Evolutionary conservation across 2,329 filamentous ascomycete species (phyloP), one percentile per base, ranked within the genome.

Genomic region (Colletotrichum cuscutae): DNA sequence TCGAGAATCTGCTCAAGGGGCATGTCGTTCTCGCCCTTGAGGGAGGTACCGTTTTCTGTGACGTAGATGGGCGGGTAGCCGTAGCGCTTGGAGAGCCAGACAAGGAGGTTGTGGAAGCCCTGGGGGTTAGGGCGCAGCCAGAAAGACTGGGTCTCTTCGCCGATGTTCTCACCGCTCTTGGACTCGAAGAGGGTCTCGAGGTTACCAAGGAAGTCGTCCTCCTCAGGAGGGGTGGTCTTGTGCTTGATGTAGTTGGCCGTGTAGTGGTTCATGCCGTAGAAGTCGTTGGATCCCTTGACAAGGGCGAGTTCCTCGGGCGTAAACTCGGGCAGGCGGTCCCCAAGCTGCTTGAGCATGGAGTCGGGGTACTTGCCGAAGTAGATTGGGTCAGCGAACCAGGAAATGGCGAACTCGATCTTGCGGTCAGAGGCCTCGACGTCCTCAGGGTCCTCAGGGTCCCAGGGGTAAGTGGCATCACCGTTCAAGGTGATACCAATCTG

Each of bases 191-290:
- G 87, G 2, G 91, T 88, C 77, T 97, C 93, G 46, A 97, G 84
- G 81, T 97, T 93, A 65, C 95, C 95, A 13, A 90, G 84, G 82
- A 90, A 91, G 84, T 97, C 94, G 63, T 93, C 87, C 4, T 85
- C 84, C 1, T 89, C 86, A 0, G 93, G 84, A 60, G 87, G 84
- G 7, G 87, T 88, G 8, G 89, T 87, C 79, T 90, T 90, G 84
- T 95, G 92, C 81, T 91, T 92, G 84, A 97, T 91, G 84, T 94
- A 97, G 87, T 97, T 94, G 79, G 94, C 93, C 63, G 94, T 95
- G 86, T 97, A 97, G 87, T 95, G 93, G 86, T 97, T 97, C 94
- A 96, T 96, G 81, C 94, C 95, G 82, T 97, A 97, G 84, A 97
- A 97, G 86, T 97, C 95, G 82, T 97, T 97, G 80, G 92, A 94